Percentiles rank a stretch among this genome's conserved stretches.
phyloP scores from a whole-genome alignment of 2,329 filamentous ascomycete species.

The Penicillium verrucosum region DNA sequence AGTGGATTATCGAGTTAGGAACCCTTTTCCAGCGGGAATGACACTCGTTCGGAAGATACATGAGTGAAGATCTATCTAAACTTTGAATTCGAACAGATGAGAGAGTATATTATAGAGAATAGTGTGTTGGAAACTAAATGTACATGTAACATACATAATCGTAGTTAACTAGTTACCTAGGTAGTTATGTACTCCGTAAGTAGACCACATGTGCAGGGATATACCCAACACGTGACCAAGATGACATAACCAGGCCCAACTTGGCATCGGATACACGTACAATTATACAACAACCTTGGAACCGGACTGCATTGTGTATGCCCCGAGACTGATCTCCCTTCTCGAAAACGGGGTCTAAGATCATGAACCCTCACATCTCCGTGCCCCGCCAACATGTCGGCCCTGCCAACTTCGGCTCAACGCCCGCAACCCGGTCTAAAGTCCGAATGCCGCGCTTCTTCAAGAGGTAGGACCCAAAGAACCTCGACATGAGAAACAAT shows the following conservation, averaged over 20 bases:
- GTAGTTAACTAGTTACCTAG: too few relatives aligned
- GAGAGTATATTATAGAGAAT: not conserved
- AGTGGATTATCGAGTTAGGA: not conserved
- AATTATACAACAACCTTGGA: not conserved
- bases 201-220: too few relatives aligned
- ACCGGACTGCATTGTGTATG: conserved; percentile 3
- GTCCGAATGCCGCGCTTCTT: conserved; percentile 65
- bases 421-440: conserved; percentile 50
- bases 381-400: conserved; percentile 57
- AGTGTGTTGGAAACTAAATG: not conserved
- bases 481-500: not conserved
- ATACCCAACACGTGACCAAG: conserved; percentile 10
- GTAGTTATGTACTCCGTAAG: too few relatives aligned
- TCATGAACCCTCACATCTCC: conserved; percentile 60
- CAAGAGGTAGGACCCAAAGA: conserved; percentile 48
- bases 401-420: conserved; percentile 52
- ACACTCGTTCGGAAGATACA: not conserved
- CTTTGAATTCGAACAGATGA: not conserved
- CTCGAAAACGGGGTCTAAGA: conserved; percentile 5
- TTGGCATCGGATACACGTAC: not conserved
- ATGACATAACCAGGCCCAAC: conserved; percentile 9
- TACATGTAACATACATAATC: not conserved
- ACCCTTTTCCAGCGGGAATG: not conserved
- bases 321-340: not conserved
- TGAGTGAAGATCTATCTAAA: not conserved